These are phyloP conservation scores for Solanum chacoense DNA, from an alignment of 305 asterid genomes.

Conservation along the genomic window DNA sequence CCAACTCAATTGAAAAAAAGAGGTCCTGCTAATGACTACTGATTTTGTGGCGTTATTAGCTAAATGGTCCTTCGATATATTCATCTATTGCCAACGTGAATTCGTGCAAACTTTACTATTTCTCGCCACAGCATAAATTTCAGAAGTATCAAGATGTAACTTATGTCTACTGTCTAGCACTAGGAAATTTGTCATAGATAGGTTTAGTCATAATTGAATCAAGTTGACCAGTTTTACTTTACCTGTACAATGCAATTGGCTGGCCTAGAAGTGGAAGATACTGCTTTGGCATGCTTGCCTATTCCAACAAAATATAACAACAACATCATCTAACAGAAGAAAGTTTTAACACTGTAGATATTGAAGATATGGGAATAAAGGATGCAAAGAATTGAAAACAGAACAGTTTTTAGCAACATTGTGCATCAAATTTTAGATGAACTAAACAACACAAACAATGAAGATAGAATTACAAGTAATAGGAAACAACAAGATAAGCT, in stretches of 20 bases:
- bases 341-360: neutral
- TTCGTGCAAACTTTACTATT: neutral
- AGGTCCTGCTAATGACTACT: neutral
- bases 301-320: constrained; percentile 27
- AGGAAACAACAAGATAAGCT: neutral
- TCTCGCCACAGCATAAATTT: neutral
- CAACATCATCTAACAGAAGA: constrained; percentile 14
- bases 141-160: neutral
- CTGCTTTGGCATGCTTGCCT: constrained; percentile 99
- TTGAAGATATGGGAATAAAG: neutral
- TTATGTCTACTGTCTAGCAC: neutral
- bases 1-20: neutral
- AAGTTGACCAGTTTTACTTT: constrained; percentile 4
- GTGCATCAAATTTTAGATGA: neutral
- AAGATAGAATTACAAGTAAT: neutral
- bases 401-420: neutral
- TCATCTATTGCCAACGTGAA: neutral
- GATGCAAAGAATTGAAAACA: neutral
- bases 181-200: neutral
- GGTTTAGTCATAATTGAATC: neutral
- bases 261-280: constrained; percentile 95
- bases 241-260: constrained; percentile 95
- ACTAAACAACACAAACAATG: neutral
- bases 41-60: neutral
- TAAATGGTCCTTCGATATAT: neutral